These are phyloP conservation scores for Thermomucor indicae-seudaticae DNA, from an alignment of 371 early-diverging fungal species.

Conservation along the genomic window DNA sequence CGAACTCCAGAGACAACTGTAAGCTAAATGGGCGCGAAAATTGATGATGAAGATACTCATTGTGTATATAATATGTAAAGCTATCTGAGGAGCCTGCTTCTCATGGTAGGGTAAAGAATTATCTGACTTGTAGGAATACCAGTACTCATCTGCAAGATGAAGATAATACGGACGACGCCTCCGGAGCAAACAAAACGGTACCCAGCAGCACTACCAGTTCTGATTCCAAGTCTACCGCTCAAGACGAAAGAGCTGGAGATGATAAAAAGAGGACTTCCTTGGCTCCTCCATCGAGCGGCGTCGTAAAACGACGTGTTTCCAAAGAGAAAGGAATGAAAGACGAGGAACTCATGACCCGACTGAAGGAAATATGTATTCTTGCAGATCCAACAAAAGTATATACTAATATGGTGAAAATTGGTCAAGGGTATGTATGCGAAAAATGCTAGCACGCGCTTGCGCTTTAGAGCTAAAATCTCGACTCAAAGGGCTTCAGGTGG, in stretches of 20 bases:
- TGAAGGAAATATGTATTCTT: conserved; percentile 84
- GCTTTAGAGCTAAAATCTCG: not conserved
- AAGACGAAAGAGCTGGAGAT: not conserved
- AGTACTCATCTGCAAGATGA: no score
- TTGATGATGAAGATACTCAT: no score
- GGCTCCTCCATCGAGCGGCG: conserved; percentile 21
- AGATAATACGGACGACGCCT: no score
- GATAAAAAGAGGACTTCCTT: conserved; percentile 19
- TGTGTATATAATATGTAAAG: no score
- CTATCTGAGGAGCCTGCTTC: no score
- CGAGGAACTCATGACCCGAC: conserved; percentile 77
- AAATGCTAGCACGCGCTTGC: not conserved
- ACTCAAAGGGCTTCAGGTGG: conserved; percentile 74
- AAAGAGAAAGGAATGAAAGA: conserved; percentile 9
- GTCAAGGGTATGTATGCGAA: conserved; percentile 9
- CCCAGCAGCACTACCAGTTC: conserved; percentile 12
- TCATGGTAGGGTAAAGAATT: no score
- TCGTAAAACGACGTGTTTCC: not conserved
- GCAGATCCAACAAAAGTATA: conserved; percentile 67
- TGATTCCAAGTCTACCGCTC: not conserved
- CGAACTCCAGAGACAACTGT: not conserved
- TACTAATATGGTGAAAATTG: conserved; percentile 16
- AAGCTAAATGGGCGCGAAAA: no score
- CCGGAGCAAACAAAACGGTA: no score
- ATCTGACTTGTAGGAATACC: no score